Evolutionary conservation across 257 asterid species (phyloP).

Genomic region (Salvia hispanica): DNA sequence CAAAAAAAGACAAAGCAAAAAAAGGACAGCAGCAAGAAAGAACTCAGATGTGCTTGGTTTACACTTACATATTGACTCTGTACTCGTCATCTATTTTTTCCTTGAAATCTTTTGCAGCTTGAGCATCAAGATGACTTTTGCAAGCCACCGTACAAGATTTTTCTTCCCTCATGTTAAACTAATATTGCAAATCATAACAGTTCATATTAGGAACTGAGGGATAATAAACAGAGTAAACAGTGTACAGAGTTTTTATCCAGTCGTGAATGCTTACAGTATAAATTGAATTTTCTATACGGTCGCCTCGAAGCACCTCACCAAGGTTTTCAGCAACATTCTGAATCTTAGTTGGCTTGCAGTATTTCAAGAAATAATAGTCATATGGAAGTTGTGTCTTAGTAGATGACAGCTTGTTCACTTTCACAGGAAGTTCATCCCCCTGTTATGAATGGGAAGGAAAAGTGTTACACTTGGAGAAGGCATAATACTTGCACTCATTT

Average conservation of each 20-base stretch:
- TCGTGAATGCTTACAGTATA: conserved; percentile 54
- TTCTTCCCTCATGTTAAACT: conserved; percentile 83
- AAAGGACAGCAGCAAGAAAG: conserved; percentile 6
- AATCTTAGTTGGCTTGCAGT: conserved; percentile 74
- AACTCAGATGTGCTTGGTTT: conserved; percentile 14
- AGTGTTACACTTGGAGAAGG: background rate
- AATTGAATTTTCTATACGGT: conserved; percentile 82
- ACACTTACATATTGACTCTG: conserved; percentile 75
- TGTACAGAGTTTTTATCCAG: conserved; percentile 1
- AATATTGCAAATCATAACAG: conserved; percentile 27
- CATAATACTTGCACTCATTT: background rate
- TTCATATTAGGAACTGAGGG: conserved; percentile 19
- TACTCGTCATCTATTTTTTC: conserved; percentile 88
- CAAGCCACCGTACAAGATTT: conserved; percentile 72
- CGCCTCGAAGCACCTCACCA: conserved; percentile 94
- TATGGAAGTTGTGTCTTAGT: conserved; percentile 93
- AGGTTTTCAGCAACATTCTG: conserved; percentile 71
- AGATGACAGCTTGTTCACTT: conserved; percentile 91
- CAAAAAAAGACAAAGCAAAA: background rate
- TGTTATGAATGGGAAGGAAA: conserved; percentile 36
- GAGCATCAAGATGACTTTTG: conserved; percentile 57
- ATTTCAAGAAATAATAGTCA: conserved; percentile 77
- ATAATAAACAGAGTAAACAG: conserved; percentile 4
- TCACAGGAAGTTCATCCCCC: conserved; percentile 74
- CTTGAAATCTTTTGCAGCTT: conserved; percentile 75